These are phyloP conservation scores for Hymenotorrendiella dingleyae DNA, from an alignment of 2,329 filamentous ascomycete genomes.

Conservation along the genomic window DNA sequence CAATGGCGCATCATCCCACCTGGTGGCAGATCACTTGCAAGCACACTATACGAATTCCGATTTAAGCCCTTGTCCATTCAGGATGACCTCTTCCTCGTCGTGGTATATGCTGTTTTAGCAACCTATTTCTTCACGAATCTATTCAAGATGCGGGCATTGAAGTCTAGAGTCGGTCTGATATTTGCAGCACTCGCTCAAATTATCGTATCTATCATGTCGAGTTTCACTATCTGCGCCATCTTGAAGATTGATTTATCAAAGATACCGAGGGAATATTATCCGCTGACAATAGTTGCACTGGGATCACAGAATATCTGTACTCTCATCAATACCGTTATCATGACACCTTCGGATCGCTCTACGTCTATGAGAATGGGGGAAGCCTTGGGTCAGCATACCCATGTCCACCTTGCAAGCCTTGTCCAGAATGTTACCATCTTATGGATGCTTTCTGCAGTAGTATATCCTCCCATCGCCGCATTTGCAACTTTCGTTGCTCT, in stretches of 20 bases:
- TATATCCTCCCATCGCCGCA: slow-evolving; percentile 64
- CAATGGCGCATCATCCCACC: slow-evolving; percentile 62
- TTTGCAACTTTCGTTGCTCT: slow-evolving; percentile 74
- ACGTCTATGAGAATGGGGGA: slow-evolving; percentile 65
- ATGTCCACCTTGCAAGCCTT: slow-evolving; percentile 62
- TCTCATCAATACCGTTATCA: slow-evolving; percentile 70
- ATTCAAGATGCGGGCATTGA: slow-evolving; percentile 65
- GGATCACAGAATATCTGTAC: slow-evolving; percentile 76
- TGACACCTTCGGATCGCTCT: slow-evolving; percentile 62
- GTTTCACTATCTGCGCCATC: slow-evolving; percentile 72
- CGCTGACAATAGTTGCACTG: slow-evolving; percentile 66
- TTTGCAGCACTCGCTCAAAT: slow-evolving; percentile 66
- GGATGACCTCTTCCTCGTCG: slow-evolving; percentile 57
- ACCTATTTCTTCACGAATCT: slow-evolving; percentile 63
- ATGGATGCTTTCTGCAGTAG: slow-evolving; percentile 57
- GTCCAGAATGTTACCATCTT: slow-evolving; percentile 64
- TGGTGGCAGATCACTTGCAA: slow-evolving; percentile 47
- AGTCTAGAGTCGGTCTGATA: slow-evolving; percentile 68
- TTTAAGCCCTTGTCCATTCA: slow-evolving; percentile 66
- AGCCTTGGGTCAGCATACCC: slow-evolving; percentile 67
- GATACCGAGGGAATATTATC: slow-evolving; percentile 69
- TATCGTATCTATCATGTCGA: slow-evolving; percentile 66
- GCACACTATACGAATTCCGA: slow-evolving; percentile 70
- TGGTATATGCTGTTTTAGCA: slow-evolving; percentile 59
- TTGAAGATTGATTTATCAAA: slow-evolving; percentile 69